Evolutionary conservation across 2,329 filamentous ascomycete species (phyloP).

Genomic region (Pseudopyricularia cyperi): DNA sequence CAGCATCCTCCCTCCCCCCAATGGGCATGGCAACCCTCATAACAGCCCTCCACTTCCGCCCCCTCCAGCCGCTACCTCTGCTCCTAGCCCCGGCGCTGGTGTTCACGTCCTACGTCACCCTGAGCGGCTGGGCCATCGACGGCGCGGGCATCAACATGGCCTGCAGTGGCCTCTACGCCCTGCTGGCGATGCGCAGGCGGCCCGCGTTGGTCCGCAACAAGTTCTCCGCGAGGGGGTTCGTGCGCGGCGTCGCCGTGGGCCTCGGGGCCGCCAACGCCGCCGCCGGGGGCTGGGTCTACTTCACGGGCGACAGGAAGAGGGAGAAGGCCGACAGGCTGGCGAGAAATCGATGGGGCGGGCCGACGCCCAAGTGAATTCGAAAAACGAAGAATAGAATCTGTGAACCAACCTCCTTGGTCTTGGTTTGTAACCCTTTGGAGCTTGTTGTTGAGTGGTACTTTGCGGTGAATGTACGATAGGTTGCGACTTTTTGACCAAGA

Average conservation of each 20-base stretch:
- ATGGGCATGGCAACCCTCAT: conserved; percentile 43
- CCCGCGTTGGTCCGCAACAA: conserved; percentile 19
- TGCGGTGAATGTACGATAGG: no score
- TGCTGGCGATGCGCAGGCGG: conserved; percentile 36
- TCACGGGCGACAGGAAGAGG: conserved; percentile 32
- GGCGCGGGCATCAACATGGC: conserved; percentile 41
- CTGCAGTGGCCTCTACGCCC: conserved; percentile 42
- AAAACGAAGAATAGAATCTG: no score
- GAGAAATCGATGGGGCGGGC: conserved; percentile 36
- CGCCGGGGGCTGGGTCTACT: conserved; percentile 38
- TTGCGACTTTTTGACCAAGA: no score
- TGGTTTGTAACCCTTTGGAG: neutral
- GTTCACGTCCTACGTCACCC: conserved; percentile 45
- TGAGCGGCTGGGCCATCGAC: conserved; percentile 44
- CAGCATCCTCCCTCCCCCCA: conserved; percentile 40
- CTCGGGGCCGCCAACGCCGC: conserved; percentile 33
- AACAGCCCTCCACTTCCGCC: conserved; percentile 41
- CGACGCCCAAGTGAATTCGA: neutral
- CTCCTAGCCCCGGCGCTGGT: conserved; percentile 37
- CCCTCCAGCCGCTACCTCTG: conserved; percentile 36
- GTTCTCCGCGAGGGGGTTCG: conserved; percentile 33
- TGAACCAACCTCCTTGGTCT: neutral
- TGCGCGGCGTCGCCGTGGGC: conserved; percentile 36
- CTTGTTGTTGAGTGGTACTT: neutral
- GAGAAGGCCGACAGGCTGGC: conserved; percentile 34